These are phyloP conservation scores for Pseudocercospora macadamiae DNA, from an alignment of 2,329 filamentous ascomycete genomes.

Conservation along the genomic window DNA sequence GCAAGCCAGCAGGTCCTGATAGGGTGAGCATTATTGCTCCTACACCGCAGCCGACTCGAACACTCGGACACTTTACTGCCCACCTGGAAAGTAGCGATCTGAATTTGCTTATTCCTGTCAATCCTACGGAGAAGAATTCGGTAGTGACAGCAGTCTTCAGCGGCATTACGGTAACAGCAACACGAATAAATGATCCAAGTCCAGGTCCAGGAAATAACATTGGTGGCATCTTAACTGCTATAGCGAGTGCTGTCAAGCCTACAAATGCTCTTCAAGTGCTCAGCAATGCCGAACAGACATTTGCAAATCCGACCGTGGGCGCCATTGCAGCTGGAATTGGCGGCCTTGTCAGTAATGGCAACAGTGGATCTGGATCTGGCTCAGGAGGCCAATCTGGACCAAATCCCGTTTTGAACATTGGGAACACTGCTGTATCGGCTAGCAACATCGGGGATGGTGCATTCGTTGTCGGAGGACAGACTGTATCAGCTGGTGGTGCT, in stretches of 20 bases:
- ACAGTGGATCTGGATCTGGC: conserved; percentile 5
- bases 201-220: conserved; percentile 10
- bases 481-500: conserved; percentile 31
- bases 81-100: conserved; percentile 24
- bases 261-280: conserved; percentile 27
- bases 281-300: conserved; percentile 18
- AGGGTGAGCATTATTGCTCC: not conserved
- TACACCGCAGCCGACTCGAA: not conserved
- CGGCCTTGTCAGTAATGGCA: not conserved
- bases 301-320: conserved; percentile 3
- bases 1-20: conserved; percentile 3
- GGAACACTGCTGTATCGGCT: conserved; percentile 25
- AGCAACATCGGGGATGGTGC: conserved; percentile 18
- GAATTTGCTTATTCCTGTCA: conserved; percentile 24
- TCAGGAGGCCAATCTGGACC: conserved; percentile 2
- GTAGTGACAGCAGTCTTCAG: conserved; percentile 27
- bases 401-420: conserved; percentile 22
- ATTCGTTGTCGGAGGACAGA: conserved; percentile 35
- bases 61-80: conserved; percentile 24
- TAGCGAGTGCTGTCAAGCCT: conserved; percentile 18
- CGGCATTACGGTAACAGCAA: conserved; percentile 25
- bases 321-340: conserved; percentile 22
- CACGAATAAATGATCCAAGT: conserved; percentile 13
- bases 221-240: conserved; percentile 19
- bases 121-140: conserved; percentile 17